Evolutionary conservation across 306 rosid species (phyloP).

Genomic region (Acacia crassicarpa): DNA sequence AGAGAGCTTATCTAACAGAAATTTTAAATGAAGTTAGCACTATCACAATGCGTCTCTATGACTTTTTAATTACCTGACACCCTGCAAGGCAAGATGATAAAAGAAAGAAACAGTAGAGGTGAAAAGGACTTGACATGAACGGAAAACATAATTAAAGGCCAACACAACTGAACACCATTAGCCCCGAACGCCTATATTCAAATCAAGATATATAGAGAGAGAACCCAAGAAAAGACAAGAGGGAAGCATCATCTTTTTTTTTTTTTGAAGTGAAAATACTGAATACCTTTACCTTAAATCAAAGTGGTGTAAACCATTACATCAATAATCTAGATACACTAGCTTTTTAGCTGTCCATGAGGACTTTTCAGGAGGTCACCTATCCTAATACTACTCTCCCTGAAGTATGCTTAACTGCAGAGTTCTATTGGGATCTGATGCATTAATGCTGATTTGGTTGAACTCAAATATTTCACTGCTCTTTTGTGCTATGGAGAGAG

Average conservation of each 20-base stretch:
- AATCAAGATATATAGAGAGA: neutral
- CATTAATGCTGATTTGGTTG: too few species aligned
- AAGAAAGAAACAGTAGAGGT: slow-evolving; percentile 53
- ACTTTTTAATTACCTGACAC: slow-evolving; percentile 67
- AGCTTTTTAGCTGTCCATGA: too few species aligned
- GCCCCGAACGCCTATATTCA: slow-evolving; percentile 17
- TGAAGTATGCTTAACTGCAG: too few species aligned
- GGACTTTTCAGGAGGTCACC: too few species aligned
- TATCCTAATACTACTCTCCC: too few species aligned
- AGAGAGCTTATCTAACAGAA: slow-evolving; percentile 11
- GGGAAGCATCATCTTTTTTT: neutral
- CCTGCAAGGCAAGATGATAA: slow-evolving; percentile 71
- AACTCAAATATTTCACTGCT: neutral
- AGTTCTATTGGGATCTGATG: too few species aligned
- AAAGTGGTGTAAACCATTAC: too few species aligned
- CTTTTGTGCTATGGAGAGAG: slow-evolving; percentile 16
- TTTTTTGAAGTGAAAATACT: too few species aligned
- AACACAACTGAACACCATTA: slow-evolving; percentile 33
- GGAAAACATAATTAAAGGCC: slow-evolving; percentile 62
- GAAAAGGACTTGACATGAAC: slow-evolving; percentile 95
- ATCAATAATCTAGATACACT: too few species aligned
- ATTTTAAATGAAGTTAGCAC: slow-evolving; percentile 33
- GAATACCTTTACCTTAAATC: too few species aligned
- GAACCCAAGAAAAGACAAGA: slow-evolving; percentile 10
- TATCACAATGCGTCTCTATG: slow-evolving; percentile 36